Evolutionary conservation across 179 eudicot genomes (phyloP).

Genomic region (Actinidia arguta): DNA sequence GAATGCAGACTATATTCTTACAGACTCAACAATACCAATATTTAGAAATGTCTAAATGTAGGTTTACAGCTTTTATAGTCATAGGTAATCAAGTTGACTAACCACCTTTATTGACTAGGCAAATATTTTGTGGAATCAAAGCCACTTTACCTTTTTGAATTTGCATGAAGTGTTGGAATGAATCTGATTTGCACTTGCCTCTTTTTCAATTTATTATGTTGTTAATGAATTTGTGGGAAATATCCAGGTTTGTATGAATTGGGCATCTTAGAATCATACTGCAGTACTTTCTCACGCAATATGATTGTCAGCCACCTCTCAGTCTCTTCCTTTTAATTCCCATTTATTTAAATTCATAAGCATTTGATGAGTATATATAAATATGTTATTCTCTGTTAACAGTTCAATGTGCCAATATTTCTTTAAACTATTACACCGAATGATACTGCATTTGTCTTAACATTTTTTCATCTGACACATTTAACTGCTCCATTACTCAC

Average conservation of each 20-base stretch:
- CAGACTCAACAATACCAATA: not conserved
- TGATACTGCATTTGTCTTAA: not conserved
- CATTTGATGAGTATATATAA: not conserved
- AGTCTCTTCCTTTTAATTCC: constrained; percentile 7
- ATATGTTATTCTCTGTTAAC: not conserved
- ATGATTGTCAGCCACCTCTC: not conserved
- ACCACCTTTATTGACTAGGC: not conserved
- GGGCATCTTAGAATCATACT: not conserved
- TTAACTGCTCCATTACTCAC: constrained; percentile 5
- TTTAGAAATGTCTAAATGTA: no score
- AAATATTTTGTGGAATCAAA: not conserved
- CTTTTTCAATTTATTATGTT: not conserved
- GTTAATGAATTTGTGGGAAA: not conserved
- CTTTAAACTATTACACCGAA: not conserved
- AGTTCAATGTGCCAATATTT: not conserved
- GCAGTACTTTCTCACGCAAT: not conserved
- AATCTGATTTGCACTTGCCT: not conserved
- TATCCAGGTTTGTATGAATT: not conserved
- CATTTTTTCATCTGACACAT: not conserved
- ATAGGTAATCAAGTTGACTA: not conserved
- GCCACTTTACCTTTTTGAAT: not conserved
- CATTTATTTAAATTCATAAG: not conserved
- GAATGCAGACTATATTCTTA: not conserved
- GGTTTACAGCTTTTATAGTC: not conserved
- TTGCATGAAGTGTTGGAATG: not conserved